Percentiles rank a stretch among this genome's conserved stretches.
phyloP scores from a whole-genome alignment of 2,329 filamentous ascomycete species.

The Botryosphaeria dothidea region DNA sequence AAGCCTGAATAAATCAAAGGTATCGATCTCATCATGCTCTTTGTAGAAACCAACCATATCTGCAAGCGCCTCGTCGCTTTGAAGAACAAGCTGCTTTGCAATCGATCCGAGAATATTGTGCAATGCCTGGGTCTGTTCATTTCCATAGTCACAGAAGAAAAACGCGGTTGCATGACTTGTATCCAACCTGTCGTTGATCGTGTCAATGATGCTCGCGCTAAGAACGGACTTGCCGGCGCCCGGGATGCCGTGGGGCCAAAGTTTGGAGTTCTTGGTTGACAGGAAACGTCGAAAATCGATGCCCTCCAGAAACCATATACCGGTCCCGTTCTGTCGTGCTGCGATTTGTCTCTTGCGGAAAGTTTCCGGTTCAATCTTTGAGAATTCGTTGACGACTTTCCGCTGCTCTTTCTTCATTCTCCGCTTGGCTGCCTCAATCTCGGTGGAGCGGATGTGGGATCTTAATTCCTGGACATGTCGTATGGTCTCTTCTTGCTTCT shows the following conservation, averaged over 20 bases:
- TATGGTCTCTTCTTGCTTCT: neutral
- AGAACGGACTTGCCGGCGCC: slow-evolving; percentile 2
- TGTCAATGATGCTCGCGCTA: neutral
- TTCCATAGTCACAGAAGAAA: neutral
- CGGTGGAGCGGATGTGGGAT: too few species aligned
- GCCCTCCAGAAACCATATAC: neutral
- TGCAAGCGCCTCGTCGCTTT: neutral
- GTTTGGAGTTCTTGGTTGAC: neutral
- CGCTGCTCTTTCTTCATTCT: neutral
- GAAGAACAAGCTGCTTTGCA: neutral
- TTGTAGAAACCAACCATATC: neutral
- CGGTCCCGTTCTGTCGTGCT: neutral
- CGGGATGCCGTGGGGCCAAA: neutral
- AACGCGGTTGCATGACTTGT: neutral
- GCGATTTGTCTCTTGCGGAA: neutral
- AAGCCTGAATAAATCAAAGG: neutral
- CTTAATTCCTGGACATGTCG: too few species aligned
- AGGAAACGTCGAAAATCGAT: neutral
- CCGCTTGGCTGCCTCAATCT: neutral
- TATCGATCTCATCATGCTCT: neutral
- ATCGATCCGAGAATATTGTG: neutral
- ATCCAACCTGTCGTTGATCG: neutral
- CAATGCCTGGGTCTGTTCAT: neutral
- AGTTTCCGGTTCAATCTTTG: neutral
- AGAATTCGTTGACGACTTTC: neutral